Conservation (phyloP, 306 rosid genomes). For the Quercus cerris region DNA sequence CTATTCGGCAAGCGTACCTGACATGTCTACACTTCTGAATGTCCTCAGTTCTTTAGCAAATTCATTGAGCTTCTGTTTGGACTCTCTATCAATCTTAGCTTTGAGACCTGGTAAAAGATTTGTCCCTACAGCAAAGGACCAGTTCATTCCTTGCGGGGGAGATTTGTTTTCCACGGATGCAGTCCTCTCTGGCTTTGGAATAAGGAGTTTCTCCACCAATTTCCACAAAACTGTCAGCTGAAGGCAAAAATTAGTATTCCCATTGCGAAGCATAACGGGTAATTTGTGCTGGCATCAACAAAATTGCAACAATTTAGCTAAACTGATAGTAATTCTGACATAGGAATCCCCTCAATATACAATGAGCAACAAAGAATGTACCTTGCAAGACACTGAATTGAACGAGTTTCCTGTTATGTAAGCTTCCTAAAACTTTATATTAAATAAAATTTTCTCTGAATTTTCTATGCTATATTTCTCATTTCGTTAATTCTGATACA, state of each 20-base stretch:
- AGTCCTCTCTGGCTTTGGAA: slow-evolving; percentile 52
- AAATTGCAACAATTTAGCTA: not conserved
- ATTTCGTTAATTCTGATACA: too few species aligned
- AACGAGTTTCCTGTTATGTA: not conserved
- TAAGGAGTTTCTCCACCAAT: slow-evolving; percentile 73
- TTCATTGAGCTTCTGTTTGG: slow-evolving; percentile 84
- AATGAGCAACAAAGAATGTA: not conserved
- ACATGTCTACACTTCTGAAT: slow-evolving; percentile 78
- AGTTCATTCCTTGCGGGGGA: slow-evolving; percentile 59
- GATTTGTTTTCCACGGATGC: slow-evolving; percentile 45
- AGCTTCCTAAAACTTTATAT: not conserved
- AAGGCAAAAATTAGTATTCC: slow-evolving; percentile 59
- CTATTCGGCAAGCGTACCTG: slow-evolving; percentile 61
- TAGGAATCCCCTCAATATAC: not conserved
- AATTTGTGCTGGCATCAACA: slow-evolving; percentile 12
- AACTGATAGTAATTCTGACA: not conserved
- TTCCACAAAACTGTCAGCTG: slow-evolving; percentile 98
- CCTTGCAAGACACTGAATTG: not conserved
- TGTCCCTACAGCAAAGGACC: slow-evolving; percentile 78
- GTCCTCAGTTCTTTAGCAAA: slow-evolving; percentile 85
- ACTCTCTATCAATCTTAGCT: slow-evolving; percentile 78
- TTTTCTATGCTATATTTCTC: not conserved
- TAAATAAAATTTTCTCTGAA: not conserved
- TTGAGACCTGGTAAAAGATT: slow-evolving; percentile 71
- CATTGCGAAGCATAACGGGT: slow-evolving; percentile 27